These are phyloP conservation scores for Ogataea saltuana DNA, from an alignment of 805 yeast species.

Conservation along the genomic window DNA sequence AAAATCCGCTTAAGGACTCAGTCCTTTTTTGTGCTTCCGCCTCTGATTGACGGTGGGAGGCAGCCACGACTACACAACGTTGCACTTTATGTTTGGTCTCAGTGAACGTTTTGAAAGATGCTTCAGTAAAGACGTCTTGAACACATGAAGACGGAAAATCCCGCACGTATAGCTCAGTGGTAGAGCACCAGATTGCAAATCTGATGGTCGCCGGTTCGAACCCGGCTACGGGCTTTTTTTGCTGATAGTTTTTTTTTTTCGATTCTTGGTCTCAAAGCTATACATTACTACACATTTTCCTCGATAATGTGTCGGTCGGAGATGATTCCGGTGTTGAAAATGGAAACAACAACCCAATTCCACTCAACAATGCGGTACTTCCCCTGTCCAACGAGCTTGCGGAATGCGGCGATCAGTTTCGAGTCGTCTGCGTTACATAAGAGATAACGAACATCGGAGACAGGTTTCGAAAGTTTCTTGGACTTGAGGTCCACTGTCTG, in stretches of 20 bases:
- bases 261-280: not conserved
- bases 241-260: constrained; percentile 3
- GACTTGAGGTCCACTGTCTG: constrained; percentile 22
- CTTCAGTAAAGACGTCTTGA: not conserved
- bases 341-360: constrained; percentile 63
- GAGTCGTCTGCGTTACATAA: constrained; percentile 35
- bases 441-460: constrained; percentile 24
- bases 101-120: not conserved
- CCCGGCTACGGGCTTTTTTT: constrained; percentile 79
- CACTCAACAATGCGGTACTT: constrained; percentile 50
- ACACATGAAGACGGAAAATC: not conserved
- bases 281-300: constrained; percentile 5
- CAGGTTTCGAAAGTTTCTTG: constrained; percentile 18
- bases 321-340: constrained; percentile 46
- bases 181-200: constrained; percentile 99
- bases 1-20: too few relatives aligned
- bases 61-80: too few relatives aligned
- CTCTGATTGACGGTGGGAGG: too few relatives aligned
- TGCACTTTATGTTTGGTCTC: not conserved
- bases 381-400: constrained; percentile 22
- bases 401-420: constrained; percentile 33
- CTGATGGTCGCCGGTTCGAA: constrained; percentile 97
- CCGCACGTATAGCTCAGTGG: constrained; percentile 81
- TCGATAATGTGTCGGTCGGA: constrained; percentile 23
- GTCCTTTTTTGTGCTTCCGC: too few relatives aligned